Conservation (phyloP, 257 asterid species). For the Rauvolfia tetraphylla region DNA sequence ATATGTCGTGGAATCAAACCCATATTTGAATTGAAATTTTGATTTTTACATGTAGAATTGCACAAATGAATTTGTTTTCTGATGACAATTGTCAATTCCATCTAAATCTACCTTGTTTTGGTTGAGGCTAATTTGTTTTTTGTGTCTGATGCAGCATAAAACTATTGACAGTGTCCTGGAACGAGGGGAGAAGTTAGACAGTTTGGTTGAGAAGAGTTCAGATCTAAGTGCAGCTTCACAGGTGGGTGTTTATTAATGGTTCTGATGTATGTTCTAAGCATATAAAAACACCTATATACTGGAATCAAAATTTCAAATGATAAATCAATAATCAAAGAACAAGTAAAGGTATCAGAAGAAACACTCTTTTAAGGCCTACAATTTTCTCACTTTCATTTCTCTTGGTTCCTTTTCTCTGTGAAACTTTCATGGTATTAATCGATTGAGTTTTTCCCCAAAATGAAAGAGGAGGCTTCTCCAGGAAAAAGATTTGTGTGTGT, state of each 20-base stretch:
- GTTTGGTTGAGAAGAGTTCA: constrained; percentile 93
- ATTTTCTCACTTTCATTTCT: not conserved
- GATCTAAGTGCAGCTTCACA: constrained; percentile 95
- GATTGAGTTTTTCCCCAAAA: not conserved
- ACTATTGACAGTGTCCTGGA: constrained; percentile 91
- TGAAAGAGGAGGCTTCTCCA: not conserved
- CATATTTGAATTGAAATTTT: too few species aligned
- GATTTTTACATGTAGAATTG: not conserved
- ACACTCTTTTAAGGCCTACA: not conserved
- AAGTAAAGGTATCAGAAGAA: not conserved
- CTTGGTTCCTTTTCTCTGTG: not conserved
- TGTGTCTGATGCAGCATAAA: constrained; percentile 61
- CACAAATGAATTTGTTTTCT: not conserved
- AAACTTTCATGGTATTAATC: too few species aligned
- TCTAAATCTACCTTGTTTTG: not conserved
- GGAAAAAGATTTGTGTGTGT: too few species aligned
- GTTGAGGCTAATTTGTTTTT: constrained; percentile 13
- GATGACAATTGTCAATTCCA: not conserved
- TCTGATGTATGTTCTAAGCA: not conserved
- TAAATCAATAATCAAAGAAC: not conserved
- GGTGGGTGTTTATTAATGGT: constrained; percentile 32
- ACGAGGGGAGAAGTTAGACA: constrained; percentile 92
- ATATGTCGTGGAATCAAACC: too few species aligned
- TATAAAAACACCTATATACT: not conserved
- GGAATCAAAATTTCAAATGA: not conserved